Evolutionary conservation across 768 basidiomycete genomes (phyloP).

Genomic region (Russula virescens): DNA sequence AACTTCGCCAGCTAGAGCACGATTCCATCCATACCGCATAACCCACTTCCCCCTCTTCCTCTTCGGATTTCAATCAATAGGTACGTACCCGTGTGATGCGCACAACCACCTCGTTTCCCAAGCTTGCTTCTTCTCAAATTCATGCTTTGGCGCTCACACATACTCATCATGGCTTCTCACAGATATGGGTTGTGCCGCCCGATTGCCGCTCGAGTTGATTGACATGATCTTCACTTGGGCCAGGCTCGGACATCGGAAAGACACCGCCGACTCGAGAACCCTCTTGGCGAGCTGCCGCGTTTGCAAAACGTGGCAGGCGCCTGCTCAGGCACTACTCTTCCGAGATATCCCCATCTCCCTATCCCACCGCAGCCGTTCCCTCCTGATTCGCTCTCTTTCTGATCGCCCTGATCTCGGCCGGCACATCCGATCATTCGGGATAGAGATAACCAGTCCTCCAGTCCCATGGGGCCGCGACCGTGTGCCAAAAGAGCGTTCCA

Average conservation of each 20-base stretch:
- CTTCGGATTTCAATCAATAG: not conserved
- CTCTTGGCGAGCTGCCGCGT: slow-evolving; percentile 14
- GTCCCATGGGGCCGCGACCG: slow-evolving; percentile 8
- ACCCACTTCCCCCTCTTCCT: too few species aligned
- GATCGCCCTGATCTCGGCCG: slow-evolving; percentile 10
- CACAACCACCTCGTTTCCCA: not conserved
- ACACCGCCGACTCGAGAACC: slow-evolving; percentile 6
- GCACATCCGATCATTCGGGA: slow-evolving; percentile 18
- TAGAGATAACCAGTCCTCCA: slow-evolving; percentile 13
- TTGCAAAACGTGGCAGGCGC: slow-evolving; percentile 16
- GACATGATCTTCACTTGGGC: slow-evolving; percentile 20
- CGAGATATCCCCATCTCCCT: slow-evolving; percentile 17
- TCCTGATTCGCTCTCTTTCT: slow-evolving; percentile 5
- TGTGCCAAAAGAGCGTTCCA: not conserved
- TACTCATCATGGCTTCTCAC: not conserved
- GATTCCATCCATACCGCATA: not conserved
- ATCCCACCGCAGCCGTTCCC: slow-evolving; percentile 5
- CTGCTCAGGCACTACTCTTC: slow-evolving; percentile 13
- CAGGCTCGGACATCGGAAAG: slow-evolving; percentile 5
- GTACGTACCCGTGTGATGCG: not conserved
- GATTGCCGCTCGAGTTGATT: slow-evolving; percentile 14
- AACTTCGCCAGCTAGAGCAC: not conserved
- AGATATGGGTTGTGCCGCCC: slow-evolving; percentile 3
- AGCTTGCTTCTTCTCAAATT: not conserved
- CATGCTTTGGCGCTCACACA: not conserved